These are phyloP conservation scores for Volutella citrinella DNA, from an alignment of 2,329 filamentous ascomycete species.

Conservation along the genomic window DNA sequence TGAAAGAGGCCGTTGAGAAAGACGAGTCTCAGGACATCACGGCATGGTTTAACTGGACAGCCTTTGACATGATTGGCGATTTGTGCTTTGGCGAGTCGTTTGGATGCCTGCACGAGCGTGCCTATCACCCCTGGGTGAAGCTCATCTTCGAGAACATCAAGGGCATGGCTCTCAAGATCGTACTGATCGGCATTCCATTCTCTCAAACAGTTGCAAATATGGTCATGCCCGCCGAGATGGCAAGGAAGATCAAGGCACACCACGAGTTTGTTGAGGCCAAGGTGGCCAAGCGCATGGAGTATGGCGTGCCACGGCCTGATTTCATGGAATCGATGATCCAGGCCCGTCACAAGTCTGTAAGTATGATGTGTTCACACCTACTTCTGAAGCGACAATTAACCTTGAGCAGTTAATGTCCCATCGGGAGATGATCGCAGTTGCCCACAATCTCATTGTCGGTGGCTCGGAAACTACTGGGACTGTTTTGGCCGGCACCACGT, in stretches of 20 bases:
- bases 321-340: constrained; percentile 5
- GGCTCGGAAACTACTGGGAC: constrained; percentile 34
- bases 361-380: too few relatives aligned
- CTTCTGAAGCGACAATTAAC: too few relatives aligned
- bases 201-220: background rate
- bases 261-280: background rate
- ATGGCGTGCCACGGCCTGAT: constrained; percentile 1
- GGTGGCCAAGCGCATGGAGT: constrained; percentile 1
- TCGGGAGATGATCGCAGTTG: constrained; percentile 5
- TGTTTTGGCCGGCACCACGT: constrained; percentile 23
- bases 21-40: constrained; percentile 18
- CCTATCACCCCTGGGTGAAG: constrained; percentile 22
- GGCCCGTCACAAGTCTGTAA: constrained; percentile 2
- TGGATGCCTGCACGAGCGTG: constrained; percentile 15
- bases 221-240: constrained; percentile 1
- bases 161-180: background rate
- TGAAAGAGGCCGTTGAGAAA: constrained; percentile 28
- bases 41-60: constrained; percentile 27
- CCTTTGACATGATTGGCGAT: constrained; percentile 30
- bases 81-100: constrained; percentile 27
- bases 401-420: too few relatives aligned
- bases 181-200: background rate
- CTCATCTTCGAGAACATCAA: constrained; percentile 15
- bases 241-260: constrained; percentile 1
- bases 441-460: too few relatives aligned